Conservation (phyloP, 768 basidiomycete species). For the Crucibulum laeve region DNA sequence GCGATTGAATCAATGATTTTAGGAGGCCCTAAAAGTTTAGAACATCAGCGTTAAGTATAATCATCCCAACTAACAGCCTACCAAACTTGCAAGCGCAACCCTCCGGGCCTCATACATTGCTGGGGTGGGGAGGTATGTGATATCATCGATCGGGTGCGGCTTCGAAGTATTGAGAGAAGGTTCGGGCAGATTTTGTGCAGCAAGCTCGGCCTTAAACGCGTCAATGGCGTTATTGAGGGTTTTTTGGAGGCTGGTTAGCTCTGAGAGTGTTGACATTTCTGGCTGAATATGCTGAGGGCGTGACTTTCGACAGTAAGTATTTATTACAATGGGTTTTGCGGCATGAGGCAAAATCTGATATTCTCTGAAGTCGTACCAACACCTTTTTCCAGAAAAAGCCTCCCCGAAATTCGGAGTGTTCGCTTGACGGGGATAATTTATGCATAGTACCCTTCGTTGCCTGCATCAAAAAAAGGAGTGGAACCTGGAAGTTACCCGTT, state of each 20-base stretch:
- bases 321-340: not conserved
- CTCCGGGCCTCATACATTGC: slow-evolving; percentile 32
- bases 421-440: too few species aligned
- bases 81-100: slow-evolving; percentile 27
- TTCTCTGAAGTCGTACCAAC: too few species aligned
- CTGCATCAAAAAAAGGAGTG: too few species aligned
- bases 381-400: too few species aligned
- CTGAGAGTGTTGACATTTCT: slow-evolving; percentile 29
- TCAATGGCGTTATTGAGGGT: slow-evolving; percentile 35
- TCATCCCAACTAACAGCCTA: slow-evolving; percentile 7
- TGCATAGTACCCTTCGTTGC: too few species aligned
- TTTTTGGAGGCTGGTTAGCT: slow-evolving; percentile 32
- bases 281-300: too few species aligned
- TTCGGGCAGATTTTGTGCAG: slow-evolving; percentile 27
- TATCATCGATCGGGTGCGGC: slow-evolving; percentile 31
- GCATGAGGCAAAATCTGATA: too few species aligned
- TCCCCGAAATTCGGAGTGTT: too few species aligned
- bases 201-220: slow-evolving; percentile 31
- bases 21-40: slow-evolving; percentile 22
- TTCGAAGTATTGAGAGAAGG: slow-evolving; percentile 30
- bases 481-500: too few species aligned
- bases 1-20: slow-evolving; percentile 29
- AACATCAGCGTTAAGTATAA: not conserved
- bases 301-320: too few species aligned
- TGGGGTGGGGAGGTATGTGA: slow-evolving; percentile 27